Base-by-base conservation (phyloP, 2,329 filamentous ascomycete species). In the Capronia americana region DNA sequence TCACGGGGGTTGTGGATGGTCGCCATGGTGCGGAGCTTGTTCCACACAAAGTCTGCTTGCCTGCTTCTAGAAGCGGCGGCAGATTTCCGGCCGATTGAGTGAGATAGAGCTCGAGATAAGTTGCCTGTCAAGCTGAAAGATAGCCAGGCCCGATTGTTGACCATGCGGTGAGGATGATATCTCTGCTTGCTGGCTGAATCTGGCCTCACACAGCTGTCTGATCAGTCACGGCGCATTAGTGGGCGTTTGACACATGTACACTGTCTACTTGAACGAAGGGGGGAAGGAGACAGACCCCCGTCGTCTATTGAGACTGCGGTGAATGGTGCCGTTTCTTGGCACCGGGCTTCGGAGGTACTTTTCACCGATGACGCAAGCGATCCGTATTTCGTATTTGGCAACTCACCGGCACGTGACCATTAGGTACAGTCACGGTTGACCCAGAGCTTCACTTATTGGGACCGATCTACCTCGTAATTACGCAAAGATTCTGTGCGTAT, bases 1-100 rank as follows among this genome's bases (percentile, higher is more conserved):
- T 98, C 94, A 75, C 92, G 87, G 58, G 83, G 81, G 54, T 77
- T 76, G 50, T 77, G 78, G 70, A 82, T 81, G 48, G 74, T 73
- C 28, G 74, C 78, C 67, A 72, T 72, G 44, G 56, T 70, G 59
- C 65, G 62, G 26, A 57, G 34, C n/a, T 14, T 34, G 50, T 62
- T 24, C 28, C 55, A 61, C 53, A 58, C 51, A 20, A 30, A 32
- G 48, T 61, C 26, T n/a, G 38, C 38, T 44, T 44, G 38, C 20
- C 38, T 7, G 38, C 55, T 61, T 53, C 51, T 30, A 50, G 28
- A 32, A 51, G 38, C 8, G 34, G 28, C 17, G 24, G 17, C 34
- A 24, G 46, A 24, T 26, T 38, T 55, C 34, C 50, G 48, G 46
- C 24, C 28, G 32, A 24, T 28, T 20, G 32, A 44, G 24, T 51